phyloP scores from a whole-genome alignment of 495 filamentous ascomycete genomes.

The Penicillium ucsense region DNA sequence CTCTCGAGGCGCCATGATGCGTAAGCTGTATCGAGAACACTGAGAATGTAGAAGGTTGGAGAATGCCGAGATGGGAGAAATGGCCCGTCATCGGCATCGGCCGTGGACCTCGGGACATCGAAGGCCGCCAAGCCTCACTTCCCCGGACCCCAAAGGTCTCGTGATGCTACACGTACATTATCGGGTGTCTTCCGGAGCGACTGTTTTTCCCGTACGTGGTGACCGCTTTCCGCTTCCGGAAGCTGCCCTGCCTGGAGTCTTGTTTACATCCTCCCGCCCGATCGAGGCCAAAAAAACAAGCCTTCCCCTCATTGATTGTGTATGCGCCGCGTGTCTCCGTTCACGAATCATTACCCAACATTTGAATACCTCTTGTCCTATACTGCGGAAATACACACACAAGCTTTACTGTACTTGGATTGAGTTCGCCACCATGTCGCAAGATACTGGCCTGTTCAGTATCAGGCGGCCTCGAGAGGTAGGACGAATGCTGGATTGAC shows the following conservation, averaged over 20 bases:
- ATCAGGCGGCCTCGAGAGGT: slow-evolving; percentile 67
- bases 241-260: slow-evolving; percentile 13
- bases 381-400: too few species aligned
- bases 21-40: slow-evolving; percentile 8
- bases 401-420: too few species aligned
- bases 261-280: slow-evolving; percentile 19
- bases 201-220: slow-evolving; percentile 7
- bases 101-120: slow-evolving; percentile 34
- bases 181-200: slow-evolving; percentile 3
- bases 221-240: slow-evolving; percentile 26
- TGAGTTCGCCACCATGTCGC: slow-evolving; percentile 48
- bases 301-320: slow-evolving; percentile 5
- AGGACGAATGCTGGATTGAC: slow-evolving; percentile 14
- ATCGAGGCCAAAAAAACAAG: slow-evolving; percentile 12
- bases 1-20: slow-evolving; percentile 64
- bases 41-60: slow-evolving; percentile 8
- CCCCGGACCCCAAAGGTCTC: slow-evolving; percentile 29
- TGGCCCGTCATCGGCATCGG: slow-evolving; percentile 17
- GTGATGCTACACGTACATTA: slow-evolving; percentile 13
- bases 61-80: slow-evolving; percentile 8
- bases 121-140: slow-evolving; percentile 20
- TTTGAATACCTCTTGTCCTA: too few species aligned
- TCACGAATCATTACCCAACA: too few species aligned
- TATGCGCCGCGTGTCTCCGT: slow-evolving; percentile 3
- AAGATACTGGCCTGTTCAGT: slow-evolving; percentile 65